These are phyloP conservation scores for Suhomyces ambrosiae DNA, from an alignment of 1,139 yeast genomes.

Conservation along the genomic window DNA sequence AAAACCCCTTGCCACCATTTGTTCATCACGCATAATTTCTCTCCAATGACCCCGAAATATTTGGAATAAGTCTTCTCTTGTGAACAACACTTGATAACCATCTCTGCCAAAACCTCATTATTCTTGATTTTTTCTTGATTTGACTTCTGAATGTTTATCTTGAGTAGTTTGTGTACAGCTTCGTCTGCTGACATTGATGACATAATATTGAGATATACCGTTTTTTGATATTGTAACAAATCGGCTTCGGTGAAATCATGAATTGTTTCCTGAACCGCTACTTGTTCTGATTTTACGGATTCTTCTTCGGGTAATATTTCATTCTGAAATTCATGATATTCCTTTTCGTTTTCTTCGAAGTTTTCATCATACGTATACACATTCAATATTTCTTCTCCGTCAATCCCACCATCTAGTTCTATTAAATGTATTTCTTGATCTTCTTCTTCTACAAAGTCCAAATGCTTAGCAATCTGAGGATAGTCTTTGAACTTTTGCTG, in stretches of 20 bases:
- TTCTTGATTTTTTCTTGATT: conserved; percentile 35
- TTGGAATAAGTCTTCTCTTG: conserved; percentile 90
- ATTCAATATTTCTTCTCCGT: conserved; percentile 52
- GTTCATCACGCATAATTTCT: conserved; percentile 54
- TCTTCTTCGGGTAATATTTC: conserved; percentile 24
- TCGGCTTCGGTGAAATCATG: conserved; percentile 74
- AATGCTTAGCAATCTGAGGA: conserved; percentile 42
- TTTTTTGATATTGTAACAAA: conserved; percentile 64
- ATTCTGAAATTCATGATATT: conserved; percentile 26
- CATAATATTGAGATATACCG: conserved; percentile 80
- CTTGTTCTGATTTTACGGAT: conserved; percentile 11
- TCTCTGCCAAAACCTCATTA: conserved; percentile 58
- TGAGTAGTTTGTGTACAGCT: conserved; percentile 81
- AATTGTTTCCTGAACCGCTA: conserved; percentile 23
- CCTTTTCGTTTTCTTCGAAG: conserved; percentile 53
- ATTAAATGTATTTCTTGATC: conserved; percentile 63
- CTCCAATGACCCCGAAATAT: conserved; percentile 78
- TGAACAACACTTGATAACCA: conserved; percentile 79
- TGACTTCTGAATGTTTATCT: conserved; percentile 43
- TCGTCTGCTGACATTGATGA: conserved; percentile 95
- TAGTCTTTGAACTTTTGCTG: conserved; percentile 48
- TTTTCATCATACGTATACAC: conserved; percentile 54
- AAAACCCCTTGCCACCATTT: conserved; percentile 62
- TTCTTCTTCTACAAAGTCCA: conserved; percentile 68
- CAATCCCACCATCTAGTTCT: conserved; percentile 53